Conservation (phyloP, 805 yeast species). For the Pichia ethanolica region DNA sequence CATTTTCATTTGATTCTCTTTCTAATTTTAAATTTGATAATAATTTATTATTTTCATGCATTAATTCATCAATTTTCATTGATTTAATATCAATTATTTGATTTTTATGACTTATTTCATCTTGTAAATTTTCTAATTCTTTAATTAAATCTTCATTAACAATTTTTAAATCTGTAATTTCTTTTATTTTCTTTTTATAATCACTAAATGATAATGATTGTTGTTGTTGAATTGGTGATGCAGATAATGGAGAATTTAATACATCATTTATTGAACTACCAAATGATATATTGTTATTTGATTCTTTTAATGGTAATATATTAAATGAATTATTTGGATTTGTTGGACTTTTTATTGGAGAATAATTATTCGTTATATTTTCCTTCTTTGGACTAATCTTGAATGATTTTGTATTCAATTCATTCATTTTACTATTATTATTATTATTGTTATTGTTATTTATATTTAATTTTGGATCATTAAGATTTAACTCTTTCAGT, state of each 20-base stretch:
- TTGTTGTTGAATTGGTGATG: not conserved
- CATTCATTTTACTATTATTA: not conserved
- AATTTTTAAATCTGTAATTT: constrained; percentile 23
- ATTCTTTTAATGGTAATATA: no score
- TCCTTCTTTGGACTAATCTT: constrained; percentile 2
- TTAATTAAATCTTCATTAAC: constrained; percentile 23
- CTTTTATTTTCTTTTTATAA: constrained; percentile 23
- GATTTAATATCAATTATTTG: constrained; percentile 19
- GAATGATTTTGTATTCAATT: not conserved
- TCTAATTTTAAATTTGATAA: constrained; percentile 23
- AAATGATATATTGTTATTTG: no score
- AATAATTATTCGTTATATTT: not conserved
- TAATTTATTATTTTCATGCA: constrained; percentile 19
- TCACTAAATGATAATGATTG: constrained; percentile 1
- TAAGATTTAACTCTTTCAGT: not conserved
- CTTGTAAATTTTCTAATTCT: constrained; percentile 31
- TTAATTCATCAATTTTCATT: constrained; percentile 22
- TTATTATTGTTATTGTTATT: not conserved
- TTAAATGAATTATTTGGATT: not conserved
- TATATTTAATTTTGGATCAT: constrained; percentile 1
- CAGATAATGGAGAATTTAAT: no score
- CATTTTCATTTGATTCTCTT: constrained; percentile 25
- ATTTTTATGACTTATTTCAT: constrained; percentile 26
- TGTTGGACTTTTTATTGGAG: constrained; percentile 1
- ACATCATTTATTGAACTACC: no score